Base-by-base conservation (phyloP, 75 land plant species). In the Pinus albicaulis region DNA sequence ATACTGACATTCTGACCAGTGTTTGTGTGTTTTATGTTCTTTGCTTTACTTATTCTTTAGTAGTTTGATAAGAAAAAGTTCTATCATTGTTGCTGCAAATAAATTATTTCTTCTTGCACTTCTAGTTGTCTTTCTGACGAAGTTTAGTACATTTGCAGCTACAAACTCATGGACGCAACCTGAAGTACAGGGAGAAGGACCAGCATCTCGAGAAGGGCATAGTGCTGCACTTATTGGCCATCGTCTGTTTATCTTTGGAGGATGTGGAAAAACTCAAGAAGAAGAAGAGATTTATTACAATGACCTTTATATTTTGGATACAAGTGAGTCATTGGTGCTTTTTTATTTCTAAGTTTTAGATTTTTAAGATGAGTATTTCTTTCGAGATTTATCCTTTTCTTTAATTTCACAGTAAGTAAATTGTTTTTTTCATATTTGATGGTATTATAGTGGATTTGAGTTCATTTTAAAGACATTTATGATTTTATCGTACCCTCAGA, bases 181-280 rank as follows among this genome's bases (percentile, higher is more conserved):
- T 41, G 34, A 62, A 20, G 64, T 76, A 36, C 38, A 52, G 0
- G 86, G 88, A 26, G 79, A 82, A 53, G 84, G 77, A 69, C 88
- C 86, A 41, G 75, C 56, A 53, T 81, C 86, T 36, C 69, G 88
- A 17, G 88, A 86, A 64, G 88, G 88, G 5, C 88, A 86, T 63
- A 80, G 82, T 80, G 88, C 82, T 20, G 87, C 87, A 55, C 81
- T 79, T 23, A 76, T 85, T 71, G 78, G 81, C 17, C 38, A 74
- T 20, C 65, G 74, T 56, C 72, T 85, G 34, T 85, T 62, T 59
- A 61, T 85, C 28, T 85, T 85, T 82, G 87, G 87, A 59, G 87
- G 87, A 41, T 85, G 87, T 61, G 87, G 87, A 10, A 85, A 78
- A 57, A 34, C 63, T 13, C 56, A 53, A 36, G 85, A 82, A 62